Evolutionary conservation across 495 filamentous ascomycete genomes (phyloP).

Genomic region (Penicillium maclennaniae): DNA sequence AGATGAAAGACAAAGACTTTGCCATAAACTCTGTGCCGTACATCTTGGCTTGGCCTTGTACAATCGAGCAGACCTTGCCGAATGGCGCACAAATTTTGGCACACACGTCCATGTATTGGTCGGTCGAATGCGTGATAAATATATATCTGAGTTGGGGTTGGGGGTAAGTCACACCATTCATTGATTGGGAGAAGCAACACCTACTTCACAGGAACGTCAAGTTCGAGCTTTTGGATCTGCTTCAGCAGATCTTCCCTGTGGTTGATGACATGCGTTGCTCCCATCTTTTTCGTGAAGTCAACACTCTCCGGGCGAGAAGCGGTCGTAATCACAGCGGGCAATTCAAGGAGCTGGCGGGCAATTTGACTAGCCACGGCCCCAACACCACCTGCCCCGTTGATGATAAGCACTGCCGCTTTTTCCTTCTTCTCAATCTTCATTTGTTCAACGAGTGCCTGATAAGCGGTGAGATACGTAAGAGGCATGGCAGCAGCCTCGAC

Average conservation of each 20-base stretch:
- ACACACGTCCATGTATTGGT: constrained; percentile 10
- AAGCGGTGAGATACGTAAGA: constrained; percentile 34
- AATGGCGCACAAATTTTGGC: constrained; percentile 26
- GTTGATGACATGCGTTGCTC: constrained; percentile 32
- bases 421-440: constrained; percentile 29
- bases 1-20: constrained; percentile 33
- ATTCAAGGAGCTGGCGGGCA: constrained; percentile 15
- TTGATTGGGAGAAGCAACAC: background rate
- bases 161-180: background rate
- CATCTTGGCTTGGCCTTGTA: constrained; percentile 29
- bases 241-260: constrained; percentile 27
- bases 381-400: constrained; percentile 1
- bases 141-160: constrained; percentile 23
- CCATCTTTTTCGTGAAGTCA: constrained; percentile 24
- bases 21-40: constrained; percentile 37
- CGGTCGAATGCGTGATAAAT: constrained; percentile 27
- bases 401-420: constrained; percentile 27
- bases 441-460: constrained; percentile 32
- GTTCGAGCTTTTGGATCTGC: constrained; percentile 23
- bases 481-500: constrained; percentile 30
- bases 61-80: constrained; percentile 34
- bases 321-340: constrained; percentile 32
- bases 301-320: constrained; percentile 26
- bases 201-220: constrained; percentile 25
- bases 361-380: constrained; percentile 11